These are phyloP conservation scores for Periglandula ipomoeae DNA, from an alignment of 2,329 filamentous ascomycete species.

Conservation along the genomic window DNA sequence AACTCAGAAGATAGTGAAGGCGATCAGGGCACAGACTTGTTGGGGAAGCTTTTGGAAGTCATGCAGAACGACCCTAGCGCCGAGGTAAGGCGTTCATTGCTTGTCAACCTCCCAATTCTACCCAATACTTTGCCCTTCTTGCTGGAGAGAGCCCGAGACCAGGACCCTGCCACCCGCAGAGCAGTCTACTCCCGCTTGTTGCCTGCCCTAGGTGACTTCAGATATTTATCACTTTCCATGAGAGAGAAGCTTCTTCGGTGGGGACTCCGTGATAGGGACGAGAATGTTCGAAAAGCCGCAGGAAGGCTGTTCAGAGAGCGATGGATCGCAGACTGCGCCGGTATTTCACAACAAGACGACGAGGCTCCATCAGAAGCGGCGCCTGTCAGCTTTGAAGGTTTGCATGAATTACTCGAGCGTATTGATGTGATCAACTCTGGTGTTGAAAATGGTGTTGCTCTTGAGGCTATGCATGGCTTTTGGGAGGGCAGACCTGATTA, in stretches of 20 bases:
- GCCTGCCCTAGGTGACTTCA: constrained; percentile 85
- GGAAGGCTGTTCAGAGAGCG: constrained; percentile 83
- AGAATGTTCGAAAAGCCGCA: constrained; percentile 86
- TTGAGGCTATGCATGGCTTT: constrained; percentile 92
- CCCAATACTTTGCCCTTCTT: constrained; percentile 77
- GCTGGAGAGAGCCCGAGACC: constrained; percentile 81
- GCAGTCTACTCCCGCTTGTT: constrained; percentile 81
- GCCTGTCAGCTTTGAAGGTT: constrained; percentile 66
- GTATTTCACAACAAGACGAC: constrained; percentile 49
- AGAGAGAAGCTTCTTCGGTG: constrained; percentile 90
- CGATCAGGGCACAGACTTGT: constrained; percentile 54
- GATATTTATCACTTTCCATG: constrained; percentile 86
- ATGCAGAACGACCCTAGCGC: constrained; percentile 91
- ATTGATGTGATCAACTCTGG: constrained; percentile 90
- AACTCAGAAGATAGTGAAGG: constrained; percentile 62
- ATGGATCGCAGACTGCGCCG: constrained; percentile 96
- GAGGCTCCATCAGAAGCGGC: constrained; percentile 47
- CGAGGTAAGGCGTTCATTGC: constrained; percentile 79
- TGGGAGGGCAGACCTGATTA: constrained; percentile 90
- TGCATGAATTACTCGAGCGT: constrained; percentile 84
- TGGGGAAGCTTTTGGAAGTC: constrained; percentile 77
- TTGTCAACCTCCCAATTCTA: constrained; percentile 83
- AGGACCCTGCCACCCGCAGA: constrained; percentile 74
- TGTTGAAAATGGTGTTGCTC: constrained; percentile 78
- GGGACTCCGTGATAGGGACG: constrained; percentile 89